Base-by-base conservation (phyloP, 1,284 basidiomycete genomes). In the Violaceomyces palustris region DNA sequence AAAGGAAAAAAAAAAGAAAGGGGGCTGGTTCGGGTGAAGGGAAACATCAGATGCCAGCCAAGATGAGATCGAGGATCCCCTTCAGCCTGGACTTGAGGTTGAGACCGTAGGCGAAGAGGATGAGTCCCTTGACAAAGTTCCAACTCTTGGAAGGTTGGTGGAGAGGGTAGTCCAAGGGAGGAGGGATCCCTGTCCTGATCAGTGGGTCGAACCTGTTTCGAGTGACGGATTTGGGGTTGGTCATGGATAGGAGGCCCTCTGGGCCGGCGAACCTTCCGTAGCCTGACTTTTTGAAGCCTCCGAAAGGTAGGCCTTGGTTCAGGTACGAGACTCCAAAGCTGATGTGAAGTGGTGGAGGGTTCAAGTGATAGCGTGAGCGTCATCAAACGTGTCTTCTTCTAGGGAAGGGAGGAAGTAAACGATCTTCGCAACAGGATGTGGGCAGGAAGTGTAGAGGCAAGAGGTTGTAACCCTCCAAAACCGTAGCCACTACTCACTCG, bases 231-330 rank as follows among this genome's bases (percentile, higher is more conserved):
- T 98, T 97, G 35, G 85, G 79, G 66, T 86, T 86, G 33, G 88
- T 92, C 35, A 98, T 75, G 3, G 84, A 78, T 25, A 88, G 82
- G 28, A 98, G 78, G 19, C 93, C 93, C 77, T 98, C 93, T 0
- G 87, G 85, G 9, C 93, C 93, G 49, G 38, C 64, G 36, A 65
- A 60, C 21, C 49, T 30, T 25, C 45, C 55, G 39, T 63, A 67
- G 2, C 65, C 68, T 7, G 53, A 59, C 36, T 61, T 50, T 74
- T 96, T 97, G 38, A 82, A 81, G 25, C 91, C 92, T 25, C 92
- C 92, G 51, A 97, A 97, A 4, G 92, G 91, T 62, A 94, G 79
- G 66, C 88, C 86, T 79, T 96, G 92, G 73, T 88, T 93, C 59
- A 73, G 52, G 73, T 96, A 97, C 76, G 86, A 91, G 3, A 91